Evolutionary conservation across 202 grass and related monocot species (phyloP).

Genomic region (Zoysia matrella): DNA sequence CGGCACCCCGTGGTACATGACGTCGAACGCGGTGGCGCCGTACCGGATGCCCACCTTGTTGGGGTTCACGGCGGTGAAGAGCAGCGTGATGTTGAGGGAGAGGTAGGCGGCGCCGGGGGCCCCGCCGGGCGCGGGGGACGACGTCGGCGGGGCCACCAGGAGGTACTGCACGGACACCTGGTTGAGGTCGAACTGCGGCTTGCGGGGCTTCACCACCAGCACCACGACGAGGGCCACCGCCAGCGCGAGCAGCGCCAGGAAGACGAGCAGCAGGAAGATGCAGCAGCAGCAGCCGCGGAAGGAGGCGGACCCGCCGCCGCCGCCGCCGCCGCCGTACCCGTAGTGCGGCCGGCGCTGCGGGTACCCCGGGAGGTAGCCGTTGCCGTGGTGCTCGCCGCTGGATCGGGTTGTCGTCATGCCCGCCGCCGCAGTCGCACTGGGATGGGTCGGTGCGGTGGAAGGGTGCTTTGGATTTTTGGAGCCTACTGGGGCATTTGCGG

Average conservation of each 20-base stretch:
- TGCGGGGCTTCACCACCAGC: conserved; percentile 93
- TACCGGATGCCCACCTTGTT: conserved; percentile 98
- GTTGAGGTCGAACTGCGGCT: conserved; percentile 98
- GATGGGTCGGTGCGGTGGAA: conserved; percentile 10
- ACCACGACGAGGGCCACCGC: conserved; percentile 86
- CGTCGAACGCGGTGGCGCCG: conserved; percentile 71
- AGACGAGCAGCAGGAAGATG: conserved; percentile 81
- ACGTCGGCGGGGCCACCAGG: conserved; percentile 69
- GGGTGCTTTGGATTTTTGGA: conserved; percentile 56
- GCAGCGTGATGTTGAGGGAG: conserved; percentile 95
- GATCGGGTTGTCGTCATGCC: conserved; percentile 59
- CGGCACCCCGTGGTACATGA: conserved; percentile 96
- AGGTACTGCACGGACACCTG: conserved; percentile 97
- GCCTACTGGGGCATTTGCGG: conserved; percentile 50
- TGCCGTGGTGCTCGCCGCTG: conserved; percentile 34
- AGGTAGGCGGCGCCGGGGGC: conserved; percentile 73
- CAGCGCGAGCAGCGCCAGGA: conserved; percentile 87
- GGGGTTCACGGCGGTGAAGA: conserved; percentile 90
- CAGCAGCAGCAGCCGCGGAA: conserved; percentile 94
- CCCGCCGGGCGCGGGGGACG: conserved; percentile 34
- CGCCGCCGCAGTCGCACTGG: not conserved
- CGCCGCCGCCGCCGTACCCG: conserved; percentile 50
- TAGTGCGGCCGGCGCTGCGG: conserved; percentile 68
- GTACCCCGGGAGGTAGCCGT: conserved; percentile 35
- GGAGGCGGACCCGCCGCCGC: conserved; percentile 51